Conservation (phyloP, 1,139 yeast species). For the Lodderomyces metapsilosis region DNA sequence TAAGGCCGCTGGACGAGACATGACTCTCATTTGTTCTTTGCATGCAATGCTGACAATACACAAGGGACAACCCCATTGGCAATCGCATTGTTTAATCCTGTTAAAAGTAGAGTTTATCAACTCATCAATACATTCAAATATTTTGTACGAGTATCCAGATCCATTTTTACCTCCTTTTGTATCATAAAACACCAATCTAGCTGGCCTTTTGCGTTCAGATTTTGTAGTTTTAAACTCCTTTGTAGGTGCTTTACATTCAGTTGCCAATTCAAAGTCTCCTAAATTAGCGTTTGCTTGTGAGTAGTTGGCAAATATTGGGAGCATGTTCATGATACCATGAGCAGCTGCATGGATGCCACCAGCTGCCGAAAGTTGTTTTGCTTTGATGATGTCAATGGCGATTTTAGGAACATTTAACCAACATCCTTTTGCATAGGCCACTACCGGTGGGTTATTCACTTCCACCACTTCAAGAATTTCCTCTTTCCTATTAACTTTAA, state of each 20-base stretch:
- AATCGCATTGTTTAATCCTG: conserved; percentile 63
- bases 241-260: conserved; percentile 97
- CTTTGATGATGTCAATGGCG: conserved; percentile 57
- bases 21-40: conserved; percentile 74
- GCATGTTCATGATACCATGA: conserved; percentile 77
- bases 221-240: conserved; percentile 83
- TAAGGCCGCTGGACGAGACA: conserved; percentile 86
- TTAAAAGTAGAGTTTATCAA: conserved; percentile 59
- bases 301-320: conserved; percentile 55
- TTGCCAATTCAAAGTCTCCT: conserved; percentile 66
- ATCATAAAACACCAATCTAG: conserved; percentile 81
- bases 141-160: conserved; percentile 74
- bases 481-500: conserved; percentile 73
- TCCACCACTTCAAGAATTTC: conserved; percentile 90
- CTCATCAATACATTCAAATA: conserved; percentile 72
- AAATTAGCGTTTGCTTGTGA: conserved; percentile 27
- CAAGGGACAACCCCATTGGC: conserved; percentile 86
- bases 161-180: conserved; percentile 77
- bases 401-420: conserved; percentile 83
- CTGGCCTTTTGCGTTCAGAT: conserved; percentile 73
- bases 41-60: conserved; percentile 82
- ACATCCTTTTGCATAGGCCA: conserved; percentile 69
- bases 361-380: conserved; percentile 64
- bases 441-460: conserved; percentile 83
- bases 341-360: conserved; percentile 98